These are phyloP conservation scores for sweet orange (Citrus sinensis) DNA, from an alignment of 345 rosid species.

Conservation along the genomic window DVS_A1.0 CM039162.1:20608501-20609000, in stretches of 20 bases:
- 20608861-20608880: slow-evolving; percentile 96
- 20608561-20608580: background rate
- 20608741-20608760: slow-evolving; percentile 34
- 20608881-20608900: slow-evolving; percentile 75
- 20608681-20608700: slow-evolving; percentile 9
- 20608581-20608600: slow-evolving; percentile 4
- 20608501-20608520: background rate
- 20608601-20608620: background rate
- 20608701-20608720: slow-evolving; percentile 20
- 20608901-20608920: slow-evolving; percentile 33
- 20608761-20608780: slow-evolving; percentile 68
- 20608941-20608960: slow-evolving; percentile 49
- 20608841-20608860: slow-evolving; percentile 72
- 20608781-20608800: slow-evolving; percentile 75
- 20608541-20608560: background rate
- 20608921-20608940: slow-evolving; percentile 47
- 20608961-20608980: slow-evolving; percentile 54
- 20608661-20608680: slow-evolving; percentile 14
- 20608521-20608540: background rate
- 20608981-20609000: slow-evolving; percentile 86
- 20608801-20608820: slow-evolving; percentile 82
- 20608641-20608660: slow-evolving; percentile 4
- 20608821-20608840: slow-evolving; percentile 85
- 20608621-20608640: background rate
- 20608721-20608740: slow-evolving; percentile 9